These are phyloP conservation scores for Carnegiea gigantea DNA, from an alignment of 179 eudicot genomes.

Conservation along the genomic window DNA sequence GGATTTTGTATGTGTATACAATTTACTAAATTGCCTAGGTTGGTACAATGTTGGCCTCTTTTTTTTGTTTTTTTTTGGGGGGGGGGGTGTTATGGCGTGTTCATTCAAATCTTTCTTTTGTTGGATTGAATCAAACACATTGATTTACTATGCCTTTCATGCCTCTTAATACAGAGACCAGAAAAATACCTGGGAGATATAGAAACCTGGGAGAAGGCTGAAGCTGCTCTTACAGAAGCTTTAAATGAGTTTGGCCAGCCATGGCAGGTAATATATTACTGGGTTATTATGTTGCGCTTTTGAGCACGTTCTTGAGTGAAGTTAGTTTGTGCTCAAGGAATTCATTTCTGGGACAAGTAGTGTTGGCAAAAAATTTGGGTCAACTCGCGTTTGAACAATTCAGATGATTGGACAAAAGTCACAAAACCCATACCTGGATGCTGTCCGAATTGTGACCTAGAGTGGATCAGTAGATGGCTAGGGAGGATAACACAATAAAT, in stretches of 20 bases:
- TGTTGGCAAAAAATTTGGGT: too few species aligned
- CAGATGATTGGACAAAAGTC: too few species aligned
- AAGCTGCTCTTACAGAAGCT: constrained; percentile 86
- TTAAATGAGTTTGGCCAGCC: constrained; percentile 82
- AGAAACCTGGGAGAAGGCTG: constrained; percentile 87
- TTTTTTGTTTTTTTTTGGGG: too few species aligned
- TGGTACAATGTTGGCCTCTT: not conserved
- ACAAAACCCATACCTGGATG: too few species aligned
- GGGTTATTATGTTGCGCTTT: not conserved
- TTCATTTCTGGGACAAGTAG: not conserved
- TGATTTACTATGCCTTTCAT: constrained; percentile 7
- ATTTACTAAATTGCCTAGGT: not conserved
- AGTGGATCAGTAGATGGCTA: too few species aligned
- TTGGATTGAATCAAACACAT: not conserved
- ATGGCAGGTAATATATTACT: constrained; percentile 65
- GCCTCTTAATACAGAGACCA: constrained; percentile 59
- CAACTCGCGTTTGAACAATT: too few species aligned
- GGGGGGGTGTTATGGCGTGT: too few species aligned
- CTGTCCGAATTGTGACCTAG: too few species aligned
- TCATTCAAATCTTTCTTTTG: not conserved
- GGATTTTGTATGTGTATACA: not conserved
- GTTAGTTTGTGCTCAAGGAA: not conserved
- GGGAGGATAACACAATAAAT: too few species aligned
- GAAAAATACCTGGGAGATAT: constrained; percentile 86
- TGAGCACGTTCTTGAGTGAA: not conserved